These are phyloP conservation scores for Entomortierella parvispora DNA, from an alignment of 192 early-diverging fungal species.

Conservation along the genomic window DNA sequence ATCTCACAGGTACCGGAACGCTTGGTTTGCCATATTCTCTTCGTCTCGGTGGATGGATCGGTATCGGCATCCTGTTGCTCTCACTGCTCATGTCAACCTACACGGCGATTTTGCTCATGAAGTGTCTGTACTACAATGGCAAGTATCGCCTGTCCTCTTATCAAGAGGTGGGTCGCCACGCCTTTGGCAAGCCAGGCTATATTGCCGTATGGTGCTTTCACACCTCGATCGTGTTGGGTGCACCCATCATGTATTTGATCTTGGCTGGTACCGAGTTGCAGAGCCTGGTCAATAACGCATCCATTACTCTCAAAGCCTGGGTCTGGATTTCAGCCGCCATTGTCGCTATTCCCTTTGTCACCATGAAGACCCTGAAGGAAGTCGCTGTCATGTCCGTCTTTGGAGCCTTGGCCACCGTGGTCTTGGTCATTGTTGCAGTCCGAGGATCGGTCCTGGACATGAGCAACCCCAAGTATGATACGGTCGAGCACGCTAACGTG, in stretches of 20 bases:
- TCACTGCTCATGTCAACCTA: conserved; percentile 77
- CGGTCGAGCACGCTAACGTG: conserved; percentile 58
- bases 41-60: conserved; percentile 80
- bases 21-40: conserved; percentile 88
- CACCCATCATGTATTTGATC: conserved; percentile 76
- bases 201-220: conserved; percentile 73
- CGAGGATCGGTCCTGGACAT: conserved; percentile 65
- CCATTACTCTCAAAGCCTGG: conserved; percentile 62
- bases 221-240: conserved; percentile 74
- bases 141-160: conserved; percentile 67
- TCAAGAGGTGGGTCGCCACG: conserved; percentile 74
- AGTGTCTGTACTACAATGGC: conserved; percentile 77
- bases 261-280: conserved; percentile 78
- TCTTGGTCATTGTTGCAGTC: conserved; percentile 76
- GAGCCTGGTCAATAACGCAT: conserved; percentile 58
- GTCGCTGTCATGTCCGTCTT: conserved; percentile 79
- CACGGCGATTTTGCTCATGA: conserved; percentile 76
- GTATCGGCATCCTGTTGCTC: conserved; percentile 72
- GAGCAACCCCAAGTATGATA: conserved; percentile 41
- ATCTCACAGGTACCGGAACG: conserved; percentile 73
- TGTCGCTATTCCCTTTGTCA: conserved; percentile 77
- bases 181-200: conserved; percentile 75
- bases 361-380: conserved; percentile 83
- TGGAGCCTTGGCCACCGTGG: conserved; percentile 78
- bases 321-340: conserved; percentile 68